Evolutionary conservation across 2,329 filamentous ascomycete genomes (phyloP), one percentile per base, ranked within the genome.

Genomic region (Aspergillus pseudonomiae): DNA sequence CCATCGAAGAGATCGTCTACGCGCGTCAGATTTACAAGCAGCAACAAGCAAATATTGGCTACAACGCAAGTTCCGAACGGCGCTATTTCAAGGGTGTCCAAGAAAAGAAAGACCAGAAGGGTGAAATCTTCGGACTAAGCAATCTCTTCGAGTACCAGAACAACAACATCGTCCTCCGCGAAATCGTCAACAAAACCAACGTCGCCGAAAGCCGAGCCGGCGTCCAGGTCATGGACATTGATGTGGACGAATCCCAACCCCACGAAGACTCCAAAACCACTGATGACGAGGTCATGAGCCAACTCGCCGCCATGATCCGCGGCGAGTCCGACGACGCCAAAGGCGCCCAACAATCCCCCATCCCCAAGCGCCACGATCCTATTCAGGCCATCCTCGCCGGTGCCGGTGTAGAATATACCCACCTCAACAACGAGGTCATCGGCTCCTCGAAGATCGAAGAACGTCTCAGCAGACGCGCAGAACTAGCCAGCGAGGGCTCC

Each of bases 141-240:
- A 99, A 99, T 69, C 85, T 99, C 14, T 93, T 99, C 70, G 88
- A 88, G 0, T 97, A 92, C 66, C 89, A 93, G 67, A 87, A 88
- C 55, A 87, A 94, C 68, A 91, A 91, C 64, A 86, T 96, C 14
- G 85, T 97, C 16, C 85, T 98, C 6, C 87, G 92, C n/a, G 93
- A 97, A 61, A 98, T 99, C 69, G 93, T 99, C 71, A 97, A 98
- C 82, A 97, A 97, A 78, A 98, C 95, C 32, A 99, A 99, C 72
- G 89, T 99, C 58, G 95, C 95, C 4, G 95, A 99, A 80, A 92
- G 92, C 48, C 92, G 90, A 73, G 93, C 91, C 0, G 94, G 93
- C 0, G 91, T 98, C 11, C 85, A 87, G 32, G 88, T 97, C 34
- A 84, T 89, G n/a, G 89, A 91, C 60, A 85, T 97, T 21, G 88